Conservation (phyloP, 2,329 filamentous ascomycete genomes). For the Akanthomyces dipterigenus region DNA sequence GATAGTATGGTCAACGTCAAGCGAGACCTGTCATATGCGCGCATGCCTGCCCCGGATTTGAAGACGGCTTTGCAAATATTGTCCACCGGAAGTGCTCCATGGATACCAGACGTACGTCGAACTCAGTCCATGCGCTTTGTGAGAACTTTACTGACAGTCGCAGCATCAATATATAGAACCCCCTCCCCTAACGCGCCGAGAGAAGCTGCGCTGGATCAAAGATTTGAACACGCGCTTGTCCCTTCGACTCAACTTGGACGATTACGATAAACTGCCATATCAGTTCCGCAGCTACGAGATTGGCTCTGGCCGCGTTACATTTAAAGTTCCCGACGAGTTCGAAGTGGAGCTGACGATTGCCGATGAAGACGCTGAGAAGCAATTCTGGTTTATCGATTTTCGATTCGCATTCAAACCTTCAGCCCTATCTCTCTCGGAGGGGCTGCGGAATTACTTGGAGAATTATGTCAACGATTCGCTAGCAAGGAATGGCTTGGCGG, state of each 20-base stretch:
- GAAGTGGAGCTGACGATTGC: slow-evolving; percentile 90
- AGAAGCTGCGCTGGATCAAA: slow-evolving; percentile 67
- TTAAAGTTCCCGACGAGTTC: slow-evolving; percentile 75
- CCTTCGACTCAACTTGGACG: slow-evolving; percentile 76
- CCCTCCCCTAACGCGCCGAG: slow-evolving; percentile 61
- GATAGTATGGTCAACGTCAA: slow-evolving; percentile 65
- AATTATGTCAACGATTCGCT: slow-evolving; percentile 65
- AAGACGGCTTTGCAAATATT: slow-evolving; percentile 82
- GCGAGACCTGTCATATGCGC: slow-evolving; percentile 61
- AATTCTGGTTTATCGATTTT: slow-evolving; percentile 93
- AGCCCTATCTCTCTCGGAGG: slow-evolving; percentile 52
- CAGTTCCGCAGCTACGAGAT: slow-evolving; percentile 74
- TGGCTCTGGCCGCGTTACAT: slow-evolving; percentile 81
- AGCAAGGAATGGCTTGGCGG: slow-evolving; percentile 60
- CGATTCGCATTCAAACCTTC: slow-evolving; percentile 74
- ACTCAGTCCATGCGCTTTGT: neutral
- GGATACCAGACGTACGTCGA: slow-evolving; percentile 67
- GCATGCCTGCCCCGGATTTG: slow-evolving; percentile 83
- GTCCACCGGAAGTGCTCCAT: slow-evolving; percentile 67
- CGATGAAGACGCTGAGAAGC: slow-evolving; percentile 72
- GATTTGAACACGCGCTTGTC: slow-evolving; percentile 80
- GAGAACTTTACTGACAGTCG: slow-evolving; percentile 26
- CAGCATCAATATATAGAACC: slow-evolving; percentile 72
- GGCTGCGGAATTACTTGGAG: slow-evolving; percentile 61
- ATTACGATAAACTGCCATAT: slow-evolving; percentile 67